Evolutionary conservation across 331 rosid species (phyloP).

Genomic region (Rhamnella rubrinervis): DNA sequence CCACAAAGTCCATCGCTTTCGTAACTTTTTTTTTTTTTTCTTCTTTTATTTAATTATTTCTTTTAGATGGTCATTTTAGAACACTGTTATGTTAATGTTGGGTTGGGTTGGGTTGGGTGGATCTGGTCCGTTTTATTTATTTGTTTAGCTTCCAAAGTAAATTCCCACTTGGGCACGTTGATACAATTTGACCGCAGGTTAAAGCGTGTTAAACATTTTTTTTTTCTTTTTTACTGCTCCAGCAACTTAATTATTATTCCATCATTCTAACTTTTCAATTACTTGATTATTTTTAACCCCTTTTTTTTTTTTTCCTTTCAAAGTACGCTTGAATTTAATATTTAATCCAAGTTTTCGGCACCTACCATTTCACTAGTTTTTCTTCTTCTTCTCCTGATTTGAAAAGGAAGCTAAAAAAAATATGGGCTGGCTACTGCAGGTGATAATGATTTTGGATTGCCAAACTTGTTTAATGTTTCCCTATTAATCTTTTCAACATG

Average conservation of each 20-base stretch:
- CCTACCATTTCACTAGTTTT: not conserved
- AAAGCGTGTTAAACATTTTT: not conserved
- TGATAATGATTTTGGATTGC: no score
- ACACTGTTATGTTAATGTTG: not conserved
- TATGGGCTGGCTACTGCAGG: not conserved
- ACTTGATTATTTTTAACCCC: no score
- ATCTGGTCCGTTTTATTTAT: no score
- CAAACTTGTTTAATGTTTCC: no score
- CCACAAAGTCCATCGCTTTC: not conserved
- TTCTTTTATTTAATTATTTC: not conserved
- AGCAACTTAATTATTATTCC: not conserved
- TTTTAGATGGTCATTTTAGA: not conserved
- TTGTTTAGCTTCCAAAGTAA: not conserved
- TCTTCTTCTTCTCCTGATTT: not conserved
- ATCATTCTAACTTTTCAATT: not conserved
- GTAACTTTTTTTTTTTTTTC: not conserved
- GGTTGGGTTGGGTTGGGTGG: no score
- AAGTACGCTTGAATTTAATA: not conserved
- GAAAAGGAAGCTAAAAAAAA: not conserved
- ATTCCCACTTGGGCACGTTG: not conserved
- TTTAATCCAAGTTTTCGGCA: not conserved
- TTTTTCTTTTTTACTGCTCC: not conserved
- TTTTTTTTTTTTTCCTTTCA: no score
- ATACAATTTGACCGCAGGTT: constrained; percentile 6
- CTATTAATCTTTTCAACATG: no score